A percentile compares a stretch with the other conserved stretches of the same genome.
Evolutionary conservation across 305 asterid species (phyloP).

Genomic region (Solanum hybrid): DNA sequence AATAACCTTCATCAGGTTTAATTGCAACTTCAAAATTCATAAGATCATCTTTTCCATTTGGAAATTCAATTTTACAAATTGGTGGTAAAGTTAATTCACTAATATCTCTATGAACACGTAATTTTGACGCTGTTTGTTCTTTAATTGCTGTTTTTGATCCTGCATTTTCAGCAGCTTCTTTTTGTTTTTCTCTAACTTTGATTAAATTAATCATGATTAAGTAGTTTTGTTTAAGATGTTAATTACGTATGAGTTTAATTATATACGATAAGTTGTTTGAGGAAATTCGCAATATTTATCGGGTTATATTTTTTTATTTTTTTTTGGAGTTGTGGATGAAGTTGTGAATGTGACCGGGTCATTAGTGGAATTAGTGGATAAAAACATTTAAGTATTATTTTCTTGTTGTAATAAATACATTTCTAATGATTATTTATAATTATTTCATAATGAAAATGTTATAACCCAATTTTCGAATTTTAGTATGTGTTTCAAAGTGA

Average conservation of each 20-base stretch:
- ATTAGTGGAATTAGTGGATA: neutral
- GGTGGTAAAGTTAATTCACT: neutral
- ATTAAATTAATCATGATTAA: slow-evolving; percentile 11
- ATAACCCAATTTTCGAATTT: neutral
- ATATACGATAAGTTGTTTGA: neutral
- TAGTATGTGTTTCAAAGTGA: neutral
- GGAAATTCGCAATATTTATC: neutral
- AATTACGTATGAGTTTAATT: neutral
- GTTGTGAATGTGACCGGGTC: neutral
- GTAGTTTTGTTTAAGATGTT: neutral
- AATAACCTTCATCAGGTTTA: slow-evolving; percentile 5
- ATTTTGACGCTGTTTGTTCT: neutral
- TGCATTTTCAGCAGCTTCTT: neutral
- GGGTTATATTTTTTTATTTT: neutral
- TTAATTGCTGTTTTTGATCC: neutral
- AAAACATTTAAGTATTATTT: neutral
- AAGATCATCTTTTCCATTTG: neutral
- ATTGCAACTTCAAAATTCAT: slow-evolving; percentile 2
- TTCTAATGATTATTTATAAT: too few relatives aligned
- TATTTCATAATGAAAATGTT: neutral
- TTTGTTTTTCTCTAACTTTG: slow-evolving; percentile 9
- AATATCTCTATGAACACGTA: slow-evolving; percentile 6
- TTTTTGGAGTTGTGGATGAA: neutral
- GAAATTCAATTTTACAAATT: neutral
- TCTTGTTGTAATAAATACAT: neutral